phyloP scores from a whole-genome alignment of 139 green algal genomes.

The Tetradesmus lagerheimii region DNA sequence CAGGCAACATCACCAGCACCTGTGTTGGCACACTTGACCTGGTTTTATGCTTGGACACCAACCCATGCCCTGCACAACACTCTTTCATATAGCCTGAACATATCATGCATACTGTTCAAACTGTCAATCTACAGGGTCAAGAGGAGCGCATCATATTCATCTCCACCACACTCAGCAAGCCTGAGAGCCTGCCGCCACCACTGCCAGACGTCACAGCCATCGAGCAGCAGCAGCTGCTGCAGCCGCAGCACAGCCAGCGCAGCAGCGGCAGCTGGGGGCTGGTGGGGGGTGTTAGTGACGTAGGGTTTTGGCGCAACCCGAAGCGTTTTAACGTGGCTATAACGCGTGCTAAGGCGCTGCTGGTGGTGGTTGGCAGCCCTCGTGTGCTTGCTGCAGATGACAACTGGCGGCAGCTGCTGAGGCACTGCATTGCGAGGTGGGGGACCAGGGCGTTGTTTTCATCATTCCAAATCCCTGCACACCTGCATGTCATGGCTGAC shows the following conservation, averaged over 20 bases:
- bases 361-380: conserved; percentile 89
- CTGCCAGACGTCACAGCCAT: not conserved
- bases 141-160: conserved; percentile 90
- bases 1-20: no score
- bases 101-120: no score
- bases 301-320: conserved; percentile 80
- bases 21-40: no score
- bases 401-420: conserved; percentile 83
- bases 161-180: conserved; percentile 70
- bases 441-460: not conserved
- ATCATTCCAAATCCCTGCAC: no score
- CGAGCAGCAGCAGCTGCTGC: not conserved
- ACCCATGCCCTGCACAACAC: no score
- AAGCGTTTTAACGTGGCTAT: conserved; percentile 93
- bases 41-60: no score
- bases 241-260: not conserved
- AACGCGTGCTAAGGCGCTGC: conserved; percentile 81
- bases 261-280: not conserved
- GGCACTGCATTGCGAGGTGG: conserved; percentile 64
- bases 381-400: conserved; percentile 68
- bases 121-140: conserved; percentile 69
- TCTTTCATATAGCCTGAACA: no score
- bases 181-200: not conserved
- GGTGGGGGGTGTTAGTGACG: conserved; percentile 17
- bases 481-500: no score